Base-by-base conservation (phyloP, 768 basidiomycete species). In the Gloeopeniophorella convolvens region DNA sequence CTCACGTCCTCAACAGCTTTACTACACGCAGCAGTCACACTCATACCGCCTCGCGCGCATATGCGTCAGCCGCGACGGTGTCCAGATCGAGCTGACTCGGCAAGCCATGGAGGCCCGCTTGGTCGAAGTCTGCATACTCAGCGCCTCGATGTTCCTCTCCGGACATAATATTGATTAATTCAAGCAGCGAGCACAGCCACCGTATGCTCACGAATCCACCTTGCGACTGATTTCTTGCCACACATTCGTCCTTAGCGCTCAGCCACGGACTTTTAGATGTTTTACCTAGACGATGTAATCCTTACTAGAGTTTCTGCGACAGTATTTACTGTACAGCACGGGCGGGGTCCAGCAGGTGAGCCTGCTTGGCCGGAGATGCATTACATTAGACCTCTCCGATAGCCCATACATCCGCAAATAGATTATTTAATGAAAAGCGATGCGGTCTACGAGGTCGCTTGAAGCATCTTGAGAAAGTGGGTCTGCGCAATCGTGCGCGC, bases 91-190 rank as follows among this genome's bases (percentile, higher is more conserved):
- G 32, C 27, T 60, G 35, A 52, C 54, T 13, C 48, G 31, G n/a
- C 45, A 37, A 7, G 59, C 54, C 7, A 48, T 60, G 33, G 50
- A 55, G 21, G 51, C 50, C 8, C 50, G 48, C 11, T 28, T 60
- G 11, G 48, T 31, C 0, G 59, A 60, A 15, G 50, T 55, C 30
- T 56, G 50, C 42, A 47, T 60, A n/a, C 36, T 60, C 8, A 32
- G 48, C 23, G 53, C 57, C 27, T 59, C 57, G 13, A 21, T 60
- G 13, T 59, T 60, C 36, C 54, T 60, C 5, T 58, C 55, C 12
- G 57, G 57, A 5, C 35, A 21, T 8, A 49, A 33, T 11, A 56
- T 58, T 15, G 57, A 58, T 40, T 58, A 24, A 42, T 15, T 12
- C 16, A 10, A 24, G 23, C n/a, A n/a, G 16, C 3, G 20, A 8